These are phyloP conservation scores for Trichoderma arundinaceum DNA, from an alignment of 2,329 filamentous ascomycete genomes.

Conservation along the genomic window DNA sequence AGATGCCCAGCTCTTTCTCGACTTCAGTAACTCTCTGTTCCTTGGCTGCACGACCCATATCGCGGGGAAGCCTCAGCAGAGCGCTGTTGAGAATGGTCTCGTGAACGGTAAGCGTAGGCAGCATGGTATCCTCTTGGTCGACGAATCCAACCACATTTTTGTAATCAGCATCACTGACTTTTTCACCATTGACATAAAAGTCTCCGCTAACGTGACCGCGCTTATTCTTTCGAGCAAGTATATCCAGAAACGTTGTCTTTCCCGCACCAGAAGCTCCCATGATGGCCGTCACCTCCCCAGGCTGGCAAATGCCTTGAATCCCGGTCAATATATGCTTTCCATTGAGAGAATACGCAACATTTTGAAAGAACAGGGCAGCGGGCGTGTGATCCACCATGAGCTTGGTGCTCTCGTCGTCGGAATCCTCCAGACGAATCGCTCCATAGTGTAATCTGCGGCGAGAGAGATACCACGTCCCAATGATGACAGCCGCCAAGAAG, in stretches of 20 bases:
- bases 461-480: conserved; percentile 86
- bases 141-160: conserved; percentile 94
- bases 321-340: conserved; percentile 82
- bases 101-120: conserved; percentile 94
- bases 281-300: conserved; percentile 94
- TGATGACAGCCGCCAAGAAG: conserved; percentile 85
- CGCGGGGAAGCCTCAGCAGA: conserved; percentile 84
- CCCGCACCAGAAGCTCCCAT: conserved; percentile 98
- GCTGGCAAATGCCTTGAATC: conserved; percentile 85
- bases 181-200: conserved; percentile 93
- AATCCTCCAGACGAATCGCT: conserved; percentile 83
- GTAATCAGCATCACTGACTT: conserved; percentile 82
- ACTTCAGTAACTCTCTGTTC: conserved; percentile 91
- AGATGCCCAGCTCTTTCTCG: conserved; percentile 93
- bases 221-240: conserved; percentile 96
- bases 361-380: conserved; percentile 84
- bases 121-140: conserved; percentile 96
- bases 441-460: conserved; percentile 73
- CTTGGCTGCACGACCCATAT: conserved; percentile 88
- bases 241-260: conserved; percentile 96
- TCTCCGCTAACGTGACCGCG: conserved; percentile 77
- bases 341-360: conserved; percentile 85
- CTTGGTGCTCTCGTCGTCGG: conserved; percentile 84
- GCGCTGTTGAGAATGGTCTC: conserved; percentile 97
- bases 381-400: conserved; percentile 92